A percentile compares a stretch with the other conserved stretches of the same genome.
phyloP scores from a whole-genome alignment of 2,329 filamentous ascomycete genomes.

The Trichoderma sp. region DNA sequence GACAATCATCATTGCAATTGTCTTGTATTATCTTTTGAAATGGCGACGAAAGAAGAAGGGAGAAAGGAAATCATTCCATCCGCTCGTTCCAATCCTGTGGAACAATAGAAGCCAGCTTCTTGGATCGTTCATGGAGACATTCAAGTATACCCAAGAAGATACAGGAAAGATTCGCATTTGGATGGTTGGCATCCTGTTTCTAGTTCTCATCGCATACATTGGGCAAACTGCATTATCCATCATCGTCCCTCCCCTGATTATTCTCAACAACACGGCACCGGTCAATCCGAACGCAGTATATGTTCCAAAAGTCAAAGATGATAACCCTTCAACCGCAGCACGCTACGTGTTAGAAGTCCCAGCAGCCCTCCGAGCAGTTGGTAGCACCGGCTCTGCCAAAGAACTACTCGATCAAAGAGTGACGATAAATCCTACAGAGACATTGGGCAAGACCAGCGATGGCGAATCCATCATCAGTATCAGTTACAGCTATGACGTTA shows the following conservation, averaged over 20 bases:
- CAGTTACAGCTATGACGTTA: background rate
- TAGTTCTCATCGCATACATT: background rate
- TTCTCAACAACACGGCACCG: slow-evolving; percentile 7
- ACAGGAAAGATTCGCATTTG: background rate
- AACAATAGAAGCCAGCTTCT: background rate
- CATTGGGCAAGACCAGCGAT: background rate
- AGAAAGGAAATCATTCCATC: background rate
- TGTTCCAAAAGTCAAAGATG: background rate
- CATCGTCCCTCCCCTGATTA: slow-evolving; percentile 1
- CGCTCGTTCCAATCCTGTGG: background rate
- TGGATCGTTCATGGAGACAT: background rate
- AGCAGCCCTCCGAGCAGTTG: background rate
- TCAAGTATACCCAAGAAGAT: background rate
- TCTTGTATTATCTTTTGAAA: background rate
- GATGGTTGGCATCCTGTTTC: background rate
- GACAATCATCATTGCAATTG: background rate
- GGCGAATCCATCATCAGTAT: background rate
- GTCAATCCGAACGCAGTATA: slow-evolving; percentile 2
- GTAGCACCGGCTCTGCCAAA: background rate
- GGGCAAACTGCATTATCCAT: background rate
- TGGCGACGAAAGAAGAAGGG: background rate
- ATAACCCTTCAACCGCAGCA: background rate
- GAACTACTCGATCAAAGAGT: background rate
- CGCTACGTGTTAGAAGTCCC: background rate
- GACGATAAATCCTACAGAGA: background rate